Conservation (phyloP, 148 eudicot species). For the Heliosperma pusillum region DNA sequence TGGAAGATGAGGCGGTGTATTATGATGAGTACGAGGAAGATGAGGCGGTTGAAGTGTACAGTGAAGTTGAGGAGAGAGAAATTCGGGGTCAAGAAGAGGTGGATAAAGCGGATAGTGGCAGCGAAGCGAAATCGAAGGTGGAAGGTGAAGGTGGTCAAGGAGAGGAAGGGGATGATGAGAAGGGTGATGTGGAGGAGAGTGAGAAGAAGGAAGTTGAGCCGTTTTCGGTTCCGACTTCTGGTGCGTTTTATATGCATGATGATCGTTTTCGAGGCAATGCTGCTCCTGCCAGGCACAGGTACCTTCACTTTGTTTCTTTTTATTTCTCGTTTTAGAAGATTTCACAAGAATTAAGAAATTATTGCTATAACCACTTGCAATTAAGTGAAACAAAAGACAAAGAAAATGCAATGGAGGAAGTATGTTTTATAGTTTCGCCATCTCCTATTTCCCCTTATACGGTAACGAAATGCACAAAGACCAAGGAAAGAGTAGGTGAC, state of each 20-base stretch:
- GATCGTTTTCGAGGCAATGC: conserved; percentile 78
- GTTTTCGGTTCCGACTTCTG: conserved; percentile 86
- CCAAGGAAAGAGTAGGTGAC: no score
- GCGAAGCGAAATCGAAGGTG: neutral
- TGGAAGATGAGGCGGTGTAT: conserved; percentile 31
- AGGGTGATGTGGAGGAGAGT: conserved; percentile 31
- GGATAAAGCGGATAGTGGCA: neutral
- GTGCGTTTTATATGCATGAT: conserved; percentile 98
- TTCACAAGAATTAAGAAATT: no score
- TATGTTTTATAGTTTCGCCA: no score
- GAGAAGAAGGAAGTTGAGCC: conserved; percentile 87
- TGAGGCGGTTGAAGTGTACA: conserved; percentile 25
- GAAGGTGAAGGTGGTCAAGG: conserved; percentile 20
- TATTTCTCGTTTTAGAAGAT: no score
- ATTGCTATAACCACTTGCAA: no score
- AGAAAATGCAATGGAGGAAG: no score
- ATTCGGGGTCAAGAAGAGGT: neutral
- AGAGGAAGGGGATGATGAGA: conserved; percentile 30
- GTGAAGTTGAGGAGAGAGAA: conserved; percentile 27
- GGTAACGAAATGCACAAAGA: no score
- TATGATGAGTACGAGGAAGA: conserved; percentile 29
- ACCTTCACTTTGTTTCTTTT: no score
- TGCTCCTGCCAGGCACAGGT: conserved; percentile 62
- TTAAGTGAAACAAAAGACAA: no score
- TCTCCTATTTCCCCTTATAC: no score